phyloP scores from a whole-genome alignment of 2,329 filamentous ascomycete species.

The Diaporthe eres region DNA sequence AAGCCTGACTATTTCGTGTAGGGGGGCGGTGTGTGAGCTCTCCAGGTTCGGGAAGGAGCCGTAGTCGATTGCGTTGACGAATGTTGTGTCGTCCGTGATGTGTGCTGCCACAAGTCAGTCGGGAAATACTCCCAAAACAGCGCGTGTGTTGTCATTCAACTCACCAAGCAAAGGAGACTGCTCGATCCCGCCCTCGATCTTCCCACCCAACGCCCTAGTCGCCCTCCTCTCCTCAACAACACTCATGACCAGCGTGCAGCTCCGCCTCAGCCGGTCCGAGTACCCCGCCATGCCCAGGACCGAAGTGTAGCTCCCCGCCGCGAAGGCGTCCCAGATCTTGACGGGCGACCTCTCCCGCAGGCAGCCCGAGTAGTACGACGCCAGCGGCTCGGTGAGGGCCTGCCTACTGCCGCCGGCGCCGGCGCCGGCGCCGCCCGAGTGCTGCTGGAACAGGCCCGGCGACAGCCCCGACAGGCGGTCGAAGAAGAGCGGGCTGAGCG shows the following conservation, averaged over 20 bases:
- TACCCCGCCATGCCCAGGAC: conserved; percentile 63
- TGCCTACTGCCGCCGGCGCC: conserved; percentile 42
- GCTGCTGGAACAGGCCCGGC: conserved; percentile 59
- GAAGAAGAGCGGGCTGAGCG: conserved; percentile 67
- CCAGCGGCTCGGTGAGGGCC: conserved; percentile 58
- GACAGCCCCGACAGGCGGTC: conserved; percentile 68
- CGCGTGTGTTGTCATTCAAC: conserved; percentile 43
- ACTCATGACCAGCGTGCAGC: conserved; percentile 67
- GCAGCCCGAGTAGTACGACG: conserved; percentile 61
- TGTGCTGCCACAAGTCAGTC: conserved; percentile 52
- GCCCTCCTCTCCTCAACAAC: conserved; percentile 66
- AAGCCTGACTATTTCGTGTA: conserved; percentile 62
- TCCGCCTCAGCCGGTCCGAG: conserved; percentile 59
- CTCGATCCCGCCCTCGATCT: conserved; percentile 55
- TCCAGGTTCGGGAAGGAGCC: conserved; percentile 66
- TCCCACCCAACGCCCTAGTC: conserved; percentile 58
- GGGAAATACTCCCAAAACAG: background rate
- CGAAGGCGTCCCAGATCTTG: conserved; percentile 64
- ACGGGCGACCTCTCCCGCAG: conserved; percentile 55
- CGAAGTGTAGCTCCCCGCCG: conserved; percentile 65
- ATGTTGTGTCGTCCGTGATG: conserved; percentile 54
- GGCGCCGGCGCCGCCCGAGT: conserved; percentile 34
- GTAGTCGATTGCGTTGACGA: conserved; percentile 65
- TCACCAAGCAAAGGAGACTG: conserved; percentile 63
- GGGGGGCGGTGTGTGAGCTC: conserved; percentile 52